Percentiles rank a stretch among this genome's conserved stretches.
These are phyloP conservation scores for Erodium moschatum DNA, from an alignment of 441 rosid genomes.

Conservation along the genomic window DNA sequence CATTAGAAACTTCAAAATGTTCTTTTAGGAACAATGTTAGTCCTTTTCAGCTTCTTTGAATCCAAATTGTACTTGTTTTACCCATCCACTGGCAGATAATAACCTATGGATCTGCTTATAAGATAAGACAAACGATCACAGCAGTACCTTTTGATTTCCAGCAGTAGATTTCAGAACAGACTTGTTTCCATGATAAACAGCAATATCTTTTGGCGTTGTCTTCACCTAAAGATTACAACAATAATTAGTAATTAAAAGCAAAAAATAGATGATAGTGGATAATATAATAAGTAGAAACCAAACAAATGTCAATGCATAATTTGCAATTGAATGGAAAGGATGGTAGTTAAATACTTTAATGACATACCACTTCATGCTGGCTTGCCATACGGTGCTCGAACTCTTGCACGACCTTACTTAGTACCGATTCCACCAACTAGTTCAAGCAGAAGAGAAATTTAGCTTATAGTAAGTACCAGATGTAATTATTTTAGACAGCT, in stretches of 20 bases:
- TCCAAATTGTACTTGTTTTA: not conserved
- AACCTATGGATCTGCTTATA: slow-evolving; percentile 13
- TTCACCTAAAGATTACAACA: slow-evolving; percentile 34
- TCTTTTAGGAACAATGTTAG: not conserved
- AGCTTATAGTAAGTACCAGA: not conserved
- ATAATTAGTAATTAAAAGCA: not conserved
- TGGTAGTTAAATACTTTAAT: not conserved
- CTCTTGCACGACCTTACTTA: slow-evolving; percentile 72
- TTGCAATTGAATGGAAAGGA: not conserved
- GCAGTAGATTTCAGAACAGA: slow-evolving; percentile 31
- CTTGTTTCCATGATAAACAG: slow-evolving; percentile 38
- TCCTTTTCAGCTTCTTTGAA: not conserved
- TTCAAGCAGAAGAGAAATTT: slow-evolving; percentile 20
- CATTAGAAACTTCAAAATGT: not conserved
- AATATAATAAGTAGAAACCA: no score
- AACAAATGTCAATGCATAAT: no score
- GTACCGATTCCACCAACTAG: slow-evolving; percentile 78
- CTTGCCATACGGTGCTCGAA: slow-evolving; percentile 67
- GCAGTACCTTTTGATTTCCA: slow-evolving; percentile 49
- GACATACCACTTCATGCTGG: slow-evolving; percentile 55
- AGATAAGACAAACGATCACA: slow-evolving; percentile 15
- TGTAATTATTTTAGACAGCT: not conserved
- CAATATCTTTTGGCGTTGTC: slow-evolving; percentile 36
- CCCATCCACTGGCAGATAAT: not conserved
- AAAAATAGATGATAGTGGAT: no score